These are phyloP conservation scores for Pelargonium myrrhifolium DNA, from an alignment of 441 rosid species.

Conservation along the genomic window DNA sequence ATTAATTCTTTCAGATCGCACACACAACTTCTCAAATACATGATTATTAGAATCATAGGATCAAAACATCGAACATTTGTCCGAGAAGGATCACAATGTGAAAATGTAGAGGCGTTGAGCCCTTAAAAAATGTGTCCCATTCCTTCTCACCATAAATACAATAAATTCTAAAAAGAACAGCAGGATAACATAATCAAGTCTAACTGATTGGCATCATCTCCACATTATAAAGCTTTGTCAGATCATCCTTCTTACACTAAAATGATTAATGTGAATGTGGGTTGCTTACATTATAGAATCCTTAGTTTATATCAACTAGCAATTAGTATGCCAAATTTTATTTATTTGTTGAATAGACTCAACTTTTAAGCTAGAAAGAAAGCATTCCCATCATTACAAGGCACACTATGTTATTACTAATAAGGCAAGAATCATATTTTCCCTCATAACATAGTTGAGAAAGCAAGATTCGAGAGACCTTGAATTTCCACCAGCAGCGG, in stretches of 20 bases:
- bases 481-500: conserved; percentile 89
- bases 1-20: not conserved
- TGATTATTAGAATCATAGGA: no score
- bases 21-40: not conserved
- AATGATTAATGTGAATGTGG: not conserved
- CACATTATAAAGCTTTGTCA: no score
- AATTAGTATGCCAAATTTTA: not conserved
- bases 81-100: not conserved
- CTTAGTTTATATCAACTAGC: not conserved
- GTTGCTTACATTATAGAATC: not conserved
- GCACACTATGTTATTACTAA: not conserved
- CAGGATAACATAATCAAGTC: no score
- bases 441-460: not conserved
- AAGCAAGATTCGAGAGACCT: conserved; percentile 35
- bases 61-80: not conserved
- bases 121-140: no score
- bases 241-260: not conserved
- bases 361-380: not conserved
- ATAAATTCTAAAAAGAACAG: no score
- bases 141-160: no score
- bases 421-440: not conserved
- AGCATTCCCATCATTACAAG: not conserved
- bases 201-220: no score
- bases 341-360: not conserved
- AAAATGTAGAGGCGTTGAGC: not conserved